Evolutionary conservation across 1,284 basidiomycete species (phyloP), one percentile per base, ranked within the genome.

Genomic region (Paramarasmius palmivorus): DNA sequence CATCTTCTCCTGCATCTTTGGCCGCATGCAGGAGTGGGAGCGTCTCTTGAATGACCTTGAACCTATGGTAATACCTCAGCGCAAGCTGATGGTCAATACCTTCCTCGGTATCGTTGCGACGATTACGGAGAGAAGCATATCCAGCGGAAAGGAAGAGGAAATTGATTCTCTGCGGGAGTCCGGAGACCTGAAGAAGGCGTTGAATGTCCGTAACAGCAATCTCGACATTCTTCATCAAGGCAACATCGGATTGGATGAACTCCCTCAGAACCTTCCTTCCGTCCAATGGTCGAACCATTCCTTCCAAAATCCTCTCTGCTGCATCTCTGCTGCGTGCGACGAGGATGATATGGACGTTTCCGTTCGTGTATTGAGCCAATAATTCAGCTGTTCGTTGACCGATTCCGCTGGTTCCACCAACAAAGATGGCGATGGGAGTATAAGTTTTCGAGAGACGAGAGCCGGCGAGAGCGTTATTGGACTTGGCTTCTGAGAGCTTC

Each of bases 221-320:
- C 22, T 56, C 52, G 34, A 65, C 58, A 41, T 66, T 63, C 19
- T 56, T 59, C 59, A 67, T 64, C 14, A 63, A 52, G 9, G 58
- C 57, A 14, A 59, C 61, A 44, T 69, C 66, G 57, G 65, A 66
- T 48, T 60, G 46, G 26, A 65, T 50, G 35, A 63, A 68, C 36
- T 63, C 61, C 12, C 34, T 52, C 8, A 37, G 39, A n/a, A 50
- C 53, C 10, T 29, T 22, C 12, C 17, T 17, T 14, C 8, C 1
- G n/a, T 49, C 47, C n/a, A 26, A 19, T 6, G 52, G 45, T 19
- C 25, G 32, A 6, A 46, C 35, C 15, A 53, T 17, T 6, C 44
- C 47, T 5, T 20, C 22, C 34, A 53, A 47, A 4, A 46, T 47
- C 36, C 26, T 38, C 19, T 47, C 38, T 17, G 44, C 52, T 2